Percentiles rank a stretch among this genome's conserved stretches.
These are phyloP conservation scores for Kwoniella mangroviensis DNA, from an alignment of 768 basidiomycete species.

Conservation along the genomic window DNA sequence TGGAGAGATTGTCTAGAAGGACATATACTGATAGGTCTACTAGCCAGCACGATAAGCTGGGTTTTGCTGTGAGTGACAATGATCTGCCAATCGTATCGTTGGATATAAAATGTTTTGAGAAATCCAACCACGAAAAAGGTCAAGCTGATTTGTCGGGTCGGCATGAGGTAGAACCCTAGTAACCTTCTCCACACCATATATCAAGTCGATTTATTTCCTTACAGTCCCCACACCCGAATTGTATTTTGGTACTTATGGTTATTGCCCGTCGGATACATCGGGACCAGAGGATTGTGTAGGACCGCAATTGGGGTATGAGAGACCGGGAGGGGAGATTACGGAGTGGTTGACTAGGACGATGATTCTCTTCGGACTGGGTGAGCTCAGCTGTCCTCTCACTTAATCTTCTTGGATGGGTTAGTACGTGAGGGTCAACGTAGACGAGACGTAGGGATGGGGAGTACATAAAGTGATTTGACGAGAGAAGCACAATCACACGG, in stretches of 20 bases:
- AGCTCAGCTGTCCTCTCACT: slow-evolving; percentile 18
- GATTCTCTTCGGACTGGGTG: slow-evolving; percentile 41
- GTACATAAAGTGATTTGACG: too few species aligned
- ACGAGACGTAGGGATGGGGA: too few species aligned
- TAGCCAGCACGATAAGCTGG: slow-evolving; percentile 23
- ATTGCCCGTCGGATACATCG: slow-evolving; percentile 10
- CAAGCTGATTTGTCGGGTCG: too few species aligned
- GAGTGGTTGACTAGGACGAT: slow-evolving; percentile 37
- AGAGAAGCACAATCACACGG: too few species aligned
- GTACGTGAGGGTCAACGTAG: too few species aligned
- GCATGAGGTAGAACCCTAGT: slow-evolving; percentile 31
- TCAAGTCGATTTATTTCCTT: slow-evolving; percentile 48
- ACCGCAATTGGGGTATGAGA: slow-evolving; percentile 31
- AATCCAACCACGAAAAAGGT: too few species aligned
- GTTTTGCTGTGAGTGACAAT: slow-evolving; percentile 8
- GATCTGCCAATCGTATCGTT: neutral
- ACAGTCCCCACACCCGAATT: neutral
- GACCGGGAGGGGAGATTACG: slow-evolving; percentile 23
- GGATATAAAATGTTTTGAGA: neutral
- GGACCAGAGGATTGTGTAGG: slow-evolving; percentile 3
- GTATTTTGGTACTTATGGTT: slow-evolving; percentile 45
- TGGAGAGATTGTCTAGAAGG: slow-evolving; percentile 29
- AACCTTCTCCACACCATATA: slow-evolving; percentile 53
- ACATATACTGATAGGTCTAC: slow-evolving; percentile 37
- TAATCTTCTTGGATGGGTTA: too few species aligned